Conservation (phyloP, 1,139 yeast genomes). For the Saccharomyces hybrid region DNA sequence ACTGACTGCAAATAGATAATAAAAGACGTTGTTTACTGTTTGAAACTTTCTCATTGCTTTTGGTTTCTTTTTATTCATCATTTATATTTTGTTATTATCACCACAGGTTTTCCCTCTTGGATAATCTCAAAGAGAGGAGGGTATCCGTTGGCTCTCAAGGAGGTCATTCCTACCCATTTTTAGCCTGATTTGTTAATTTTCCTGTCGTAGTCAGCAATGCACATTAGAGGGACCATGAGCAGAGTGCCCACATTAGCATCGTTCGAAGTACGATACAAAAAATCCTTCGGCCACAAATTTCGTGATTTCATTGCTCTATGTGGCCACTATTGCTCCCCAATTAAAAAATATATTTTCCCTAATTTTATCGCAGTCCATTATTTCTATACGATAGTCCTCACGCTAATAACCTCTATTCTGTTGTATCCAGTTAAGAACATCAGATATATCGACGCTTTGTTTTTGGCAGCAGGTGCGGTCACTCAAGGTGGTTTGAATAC, state of each 20-base stretch:
- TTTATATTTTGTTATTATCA: background rate
- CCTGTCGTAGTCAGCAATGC: constrained; percentile 7
- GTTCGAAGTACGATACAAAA: constrained; percentile 23
- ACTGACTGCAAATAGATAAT: background rate
- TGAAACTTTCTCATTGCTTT: background rate
- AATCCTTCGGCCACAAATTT: constrained; percentile 34
- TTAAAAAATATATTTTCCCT: constrained; percentile 49
- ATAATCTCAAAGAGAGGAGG: background rate
- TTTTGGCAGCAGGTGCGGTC: constrained; percentile 64
- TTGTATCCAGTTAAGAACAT: constrained; percentile 66
- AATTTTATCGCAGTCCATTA: constrained; percentile 78
- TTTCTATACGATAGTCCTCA: constrained; percentile 47
- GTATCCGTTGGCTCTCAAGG: background rate
- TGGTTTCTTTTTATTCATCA: background rate
- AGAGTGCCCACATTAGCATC: constrained; percentile 25
- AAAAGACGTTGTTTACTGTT: background rate
- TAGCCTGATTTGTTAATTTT: background rate
- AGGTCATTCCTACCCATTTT: constrained; percentile 1
- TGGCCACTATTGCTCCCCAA: constrained; percentile 38
- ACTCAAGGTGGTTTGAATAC: constrained; percentile 94
- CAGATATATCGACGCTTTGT: constrained; percentile 69
- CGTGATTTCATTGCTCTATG: constrained; percentile 33
- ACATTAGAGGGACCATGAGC: constrained; percentile 16
- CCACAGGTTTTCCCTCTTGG: background rate
- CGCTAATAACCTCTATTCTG: constrained; percentile 60